phyloP scores from a whole-genome alignment of 805 yeast species.

The Vanderwaltozyma yarrowii region DNA sequence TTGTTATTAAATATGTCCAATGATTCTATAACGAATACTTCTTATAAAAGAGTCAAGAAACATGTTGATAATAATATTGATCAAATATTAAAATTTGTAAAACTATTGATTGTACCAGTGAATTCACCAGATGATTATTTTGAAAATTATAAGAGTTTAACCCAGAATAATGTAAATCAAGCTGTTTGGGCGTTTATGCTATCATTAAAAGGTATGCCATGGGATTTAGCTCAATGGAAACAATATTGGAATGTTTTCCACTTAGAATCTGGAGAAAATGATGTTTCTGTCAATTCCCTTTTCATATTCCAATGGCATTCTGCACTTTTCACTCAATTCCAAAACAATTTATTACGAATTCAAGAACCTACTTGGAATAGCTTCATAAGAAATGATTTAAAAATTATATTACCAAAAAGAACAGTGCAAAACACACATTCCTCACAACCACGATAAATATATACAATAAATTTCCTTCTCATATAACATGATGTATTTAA shows the following conservation, averaged over 20 bases:
- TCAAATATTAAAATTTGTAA: constrained; percentile 13
- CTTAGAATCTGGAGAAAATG: constrained; percentile 2
- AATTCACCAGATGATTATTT: constrained; percentile 38
- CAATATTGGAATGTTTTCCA: constrained; percentile 18
- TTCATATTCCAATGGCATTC: constrained; percentile 9
- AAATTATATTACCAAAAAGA: constrained; percentile 11
- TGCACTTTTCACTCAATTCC: constrained; percentile 7
- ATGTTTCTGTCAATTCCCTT: neutral
- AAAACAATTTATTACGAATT: constrained; percentile 16
- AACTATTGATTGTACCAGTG: constrained; percentile 23
- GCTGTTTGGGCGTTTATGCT: constrained; percentile 25
- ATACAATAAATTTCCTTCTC: neutral
- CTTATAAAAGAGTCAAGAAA: constrained; percentile 19
- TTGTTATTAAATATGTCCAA: constrained; percentile 15
- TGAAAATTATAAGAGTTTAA: constrained; percentile 26
- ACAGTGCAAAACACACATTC: constrained; percentile 4
- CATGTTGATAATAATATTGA: constrained; percentile 19
- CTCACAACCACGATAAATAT: constrained; percentile 1
- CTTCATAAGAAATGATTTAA: constrained; percentile 19
- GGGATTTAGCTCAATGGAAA: constrained; percentile 27
- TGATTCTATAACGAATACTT: constrained; percentile 10
- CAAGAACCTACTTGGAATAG: constrained; percentile 23
- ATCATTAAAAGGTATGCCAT: constrained; percentile 21
- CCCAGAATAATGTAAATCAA: constrained; percentile 17
- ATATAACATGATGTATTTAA: no score